Conservation (phyloP, 192 early-diverging fungal species). For the Coemansia sp. region DNA sequence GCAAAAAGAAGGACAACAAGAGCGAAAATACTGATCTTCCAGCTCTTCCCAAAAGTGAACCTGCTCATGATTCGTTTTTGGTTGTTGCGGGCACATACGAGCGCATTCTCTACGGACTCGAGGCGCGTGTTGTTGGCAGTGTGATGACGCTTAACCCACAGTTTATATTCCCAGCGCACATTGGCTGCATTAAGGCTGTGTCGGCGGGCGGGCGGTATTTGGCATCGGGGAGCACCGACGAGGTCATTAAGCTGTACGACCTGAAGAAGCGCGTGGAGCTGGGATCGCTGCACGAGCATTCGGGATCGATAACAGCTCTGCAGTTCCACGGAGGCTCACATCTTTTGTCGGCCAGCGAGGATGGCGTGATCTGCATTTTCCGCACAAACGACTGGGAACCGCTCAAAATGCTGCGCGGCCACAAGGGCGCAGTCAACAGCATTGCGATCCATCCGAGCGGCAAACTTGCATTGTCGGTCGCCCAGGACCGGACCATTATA, state of each 20-base stretch:
- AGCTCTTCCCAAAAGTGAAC: conserved; percentile 11
- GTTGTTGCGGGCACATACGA: conserved; percentile 87
- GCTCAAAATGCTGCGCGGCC: conserved; percentile 82
- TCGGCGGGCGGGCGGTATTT: conserved; percentile 74
- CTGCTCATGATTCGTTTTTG: conserved; percentile 38
- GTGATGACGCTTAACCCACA: conserved; percentile 57
- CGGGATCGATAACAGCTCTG: conserved; percentile 87
- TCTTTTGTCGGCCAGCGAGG: conserved; percentile 87
- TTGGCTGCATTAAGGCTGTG: conserved; percentile 87
- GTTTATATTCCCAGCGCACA: conserved; percentile 97
- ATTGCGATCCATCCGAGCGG: conserved; percentile 95
- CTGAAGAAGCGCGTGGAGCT: conserved; percentile 83
- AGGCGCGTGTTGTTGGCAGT: conserved; percentile 53
- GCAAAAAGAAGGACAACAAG: not conserved
- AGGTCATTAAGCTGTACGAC: conserved; percentile 92
- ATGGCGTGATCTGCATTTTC: conserved; percentile 85
- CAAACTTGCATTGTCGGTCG: conserved; percentile 86
- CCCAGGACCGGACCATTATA: conserved; percentile 65
- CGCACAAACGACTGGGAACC: conserved; percentile 96
- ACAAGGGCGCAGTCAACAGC: conserved; percentile 68
- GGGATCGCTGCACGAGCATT: conserved; percentile 89
- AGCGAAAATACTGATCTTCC: conserved; percentile 7
- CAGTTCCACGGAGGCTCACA: conserved; percentile 79
- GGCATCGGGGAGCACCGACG: conserved; percentile 95
- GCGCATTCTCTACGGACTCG: conserved; percentile 92